Percentiles rank a stretch among this genome's conserved stretches.
Conservation (phyloP, 495 filamentous ascomycete genomes). For the Podospora sp. region DNA sequence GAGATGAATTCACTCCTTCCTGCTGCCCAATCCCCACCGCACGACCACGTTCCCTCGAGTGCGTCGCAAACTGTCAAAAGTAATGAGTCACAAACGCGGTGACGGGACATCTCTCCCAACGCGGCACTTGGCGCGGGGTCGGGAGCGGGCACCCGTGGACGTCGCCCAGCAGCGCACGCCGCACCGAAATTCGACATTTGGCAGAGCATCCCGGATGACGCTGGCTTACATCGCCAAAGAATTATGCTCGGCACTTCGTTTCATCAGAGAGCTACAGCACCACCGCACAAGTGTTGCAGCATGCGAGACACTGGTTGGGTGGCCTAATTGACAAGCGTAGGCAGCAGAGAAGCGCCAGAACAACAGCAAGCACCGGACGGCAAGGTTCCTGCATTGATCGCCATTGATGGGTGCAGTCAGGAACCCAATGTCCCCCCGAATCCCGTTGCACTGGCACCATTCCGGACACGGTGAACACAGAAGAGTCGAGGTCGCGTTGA, state of each 20-base stretch:
- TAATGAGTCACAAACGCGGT: slow-evolving; percentile 17
- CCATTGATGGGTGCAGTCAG: slow-evolving; percentile 2
- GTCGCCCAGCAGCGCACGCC: background rate
- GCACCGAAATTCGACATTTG: background rate
- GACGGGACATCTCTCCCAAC: background rate
- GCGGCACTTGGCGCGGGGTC: background rate
- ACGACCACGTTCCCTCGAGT: slow-evolving; percentile 11
- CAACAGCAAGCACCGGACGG: background rate
- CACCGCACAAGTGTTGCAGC: too few relatives aligned
- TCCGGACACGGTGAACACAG: background rate
- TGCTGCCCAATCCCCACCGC: slow-evolving; percentile 14
- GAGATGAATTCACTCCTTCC: slow-evolving; percentile 22
- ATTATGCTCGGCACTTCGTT: slow-evolving; percentile 1
- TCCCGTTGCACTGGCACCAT: background rate
- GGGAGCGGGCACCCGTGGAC: background rate
- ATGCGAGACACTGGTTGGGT: background rate
- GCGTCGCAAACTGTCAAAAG: background rate
- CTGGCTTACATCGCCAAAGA: too few relatives aligned
- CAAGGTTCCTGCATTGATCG: slow-evolving; percentile 14
- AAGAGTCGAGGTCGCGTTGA: background rate
- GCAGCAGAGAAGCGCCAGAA: background rate
- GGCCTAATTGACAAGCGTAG: background rate
- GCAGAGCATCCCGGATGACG: background rate
- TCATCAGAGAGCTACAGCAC: background rate
- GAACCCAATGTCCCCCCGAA: background rate